Evolutionary conservation across 257 asterid genomes (phyloP).

Genomic region (Fraxinus excelsior): DNA sequence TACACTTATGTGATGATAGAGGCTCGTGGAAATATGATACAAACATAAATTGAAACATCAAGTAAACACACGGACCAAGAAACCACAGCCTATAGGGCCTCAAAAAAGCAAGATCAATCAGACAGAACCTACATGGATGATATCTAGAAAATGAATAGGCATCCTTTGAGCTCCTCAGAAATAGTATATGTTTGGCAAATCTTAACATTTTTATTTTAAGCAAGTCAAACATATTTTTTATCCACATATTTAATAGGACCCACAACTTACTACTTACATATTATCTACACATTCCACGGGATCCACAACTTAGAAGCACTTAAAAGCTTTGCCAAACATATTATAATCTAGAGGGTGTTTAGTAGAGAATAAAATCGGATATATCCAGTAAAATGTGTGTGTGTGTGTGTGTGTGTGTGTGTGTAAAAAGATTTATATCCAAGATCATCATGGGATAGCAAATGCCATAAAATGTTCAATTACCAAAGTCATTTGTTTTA

Average conservation of each 20-base stretch:
- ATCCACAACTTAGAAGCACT: no score
- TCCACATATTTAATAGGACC: no score
- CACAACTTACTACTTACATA: no score
- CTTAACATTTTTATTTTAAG: no score
- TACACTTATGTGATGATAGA: neutral
- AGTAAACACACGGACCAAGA: neutral
- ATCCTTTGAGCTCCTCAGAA: neutral
- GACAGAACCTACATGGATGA: neutral
- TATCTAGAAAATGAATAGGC: neutral
- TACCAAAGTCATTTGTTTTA: neutral
- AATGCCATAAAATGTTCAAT: neutral
- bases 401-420: neutral
- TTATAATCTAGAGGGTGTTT: no score
- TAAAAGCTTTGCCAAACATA: no score
- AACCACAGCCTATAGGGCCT: neutral
- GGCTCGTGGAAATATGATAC: neutral
- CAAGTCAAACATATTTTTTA: no score
- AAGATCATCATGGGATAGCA: neutral
- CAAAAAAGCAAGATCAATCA: neutral
- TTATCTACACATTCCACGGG: no score
- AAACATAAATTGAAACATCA: neutral
- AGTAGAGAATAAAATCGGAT: no score
- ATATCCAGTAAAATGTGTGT: neutral
- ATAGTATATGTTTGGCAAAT: neutral
- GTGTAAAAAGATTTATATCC: neutral